Percentiles rank a stretch among this genome's conserved stretches.
phyloP scores from a whole-genome alignment of 768 basidiomycete species.

The Agrocybe praecox region DNA sequence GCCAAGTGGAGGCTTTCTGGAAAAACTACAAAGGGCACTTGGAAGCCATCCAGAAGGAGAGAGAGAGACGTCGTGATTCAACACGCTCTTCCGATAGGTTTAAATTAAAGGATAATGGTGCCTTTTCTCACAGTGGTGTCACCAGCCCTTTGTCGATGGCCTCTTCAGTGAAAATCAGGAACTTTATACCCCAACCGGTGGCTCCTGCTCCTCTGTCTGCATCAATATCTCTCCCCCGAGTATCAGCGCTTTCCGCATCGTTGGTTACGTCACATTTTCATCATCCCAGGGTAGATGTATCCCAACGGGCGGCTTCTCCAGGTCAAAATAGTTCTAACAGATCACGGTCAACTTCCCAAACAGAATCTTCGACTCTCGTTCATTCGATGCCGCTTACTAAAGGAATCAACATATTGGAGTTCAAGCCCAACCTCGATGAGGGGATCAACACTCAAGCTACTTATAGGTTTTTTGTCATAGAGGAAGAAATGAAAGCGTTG shows the following conservation, averaged over 20 bases:
- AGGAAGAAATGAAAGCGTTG: slow-evolving; percentile 40
- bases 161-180: slow-evolving; percentile 45
- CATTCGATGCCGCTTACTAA: slow-evolving; percentile 23
- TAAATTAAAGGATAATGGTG: too few relatives aligned
- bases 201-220: slow-evolving; percentile 38
- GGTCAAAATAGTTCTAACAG: slow-evolving; percentile 24
- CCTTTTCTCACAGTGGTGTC: slow-evolving; percentile 21
- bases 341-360: slow-evolving; percentile 27
- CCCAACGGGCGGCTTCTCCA: slow-evolving; percentile 19
- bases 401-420: slow-evolving; percentile 41
- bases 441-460: slow-evolving; percentile 46
- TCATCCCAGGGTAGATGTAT: slow-evolving; percentile 39
- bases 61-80: slow-evolving; percentile 9
- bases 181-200: slow-evolving; percentile 56
- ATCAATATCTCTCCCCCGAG: slow-evolving; percentile 38
- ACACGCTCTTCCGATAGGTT: slow-evolving; percentile 17
- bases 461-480: slow-evolving; percentile 44
- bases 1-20: slow-evolving; percentile 68
- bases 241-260: slow-evolving; percentile 74
- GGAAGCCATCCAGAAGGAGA: slow-evolving; percentile 42
- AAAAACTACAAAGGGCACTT: slow-evolving; percentile 52
- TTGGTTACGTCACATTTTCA: slow-evolving; percentile 62
- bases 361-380: slow-evolving; percentile 37
- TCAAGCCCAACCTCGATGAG: slow-evolving; percentile 40
- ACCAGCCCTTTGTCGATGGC: slow-evolving; percentile 14